Evolutionary conservation across 805 yeast genomes (phyloP).

Genomic region (Schizosaccharomyces octosporus): DNA sequence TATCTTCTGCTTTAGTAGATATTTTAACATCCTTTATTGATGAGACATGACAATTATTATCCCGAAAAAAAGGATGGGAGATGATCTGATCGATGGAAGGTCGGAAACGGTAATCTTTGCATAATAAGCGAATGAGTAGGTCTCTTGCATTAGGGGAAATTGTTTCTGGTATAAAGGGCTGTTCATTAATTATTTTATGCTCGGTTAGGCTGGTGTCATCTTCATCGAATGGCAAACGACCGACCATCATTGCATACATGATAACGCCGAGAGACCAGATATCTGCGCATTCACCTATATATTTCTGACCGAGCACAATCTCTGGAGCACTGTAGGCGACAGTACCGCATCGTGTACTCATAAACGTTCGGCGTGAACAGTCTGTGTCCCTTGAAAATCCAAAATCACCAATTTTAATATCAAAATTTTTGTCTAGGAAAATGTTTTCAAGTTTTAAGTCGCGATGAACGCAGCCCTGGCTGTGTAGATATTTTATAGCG

Average conservation of each 20-base stretch:
- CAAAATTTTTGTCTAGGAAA: constrained; percentile 28
- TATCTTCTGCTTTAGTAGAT: neutral
- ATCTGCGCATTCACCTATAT: constrained; percentile 78
- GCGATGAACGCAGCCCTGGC: constrained; percentile 55
- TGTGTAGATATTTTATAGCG: constrained; percentile 51
- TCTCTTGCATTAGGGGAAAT: neutral
- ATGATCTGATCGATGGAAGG: neutral
- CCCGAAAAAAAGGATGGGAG: neutral
- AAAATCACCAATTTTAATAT: constrained; percentile 37
- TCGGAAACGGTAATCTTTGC: neutral
- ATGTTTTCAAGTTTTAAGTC: constrained; percentile 53
- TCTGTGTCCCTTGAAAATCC: constrained; percentile 59
- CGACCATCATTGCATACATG: constrained; percentile 62
- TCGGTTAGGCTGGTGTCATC: neutral
- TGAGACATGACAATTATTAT: neutral
- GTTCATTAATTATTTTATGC: neutral
- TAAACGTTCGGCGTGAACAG: constrained; percentile 27
- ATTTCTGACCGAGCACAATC: constrained; percentile 64
- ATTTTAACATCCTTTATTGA: neutral
- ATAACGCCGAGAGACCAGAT: constrained; percentile 89
- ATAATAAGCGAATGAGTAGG: neutral
- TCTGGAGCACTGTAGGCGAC: constrained; percentile 95
- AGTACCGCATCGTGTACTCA: constrained; percentile 82
- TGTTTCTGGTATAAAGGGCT: neutral
- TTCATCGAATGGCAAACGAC: constrained; percentile 70